Base-by-base conservation (phyloP, 1,284 basidiomycete species). In the Peniophora sp. region DNA sequence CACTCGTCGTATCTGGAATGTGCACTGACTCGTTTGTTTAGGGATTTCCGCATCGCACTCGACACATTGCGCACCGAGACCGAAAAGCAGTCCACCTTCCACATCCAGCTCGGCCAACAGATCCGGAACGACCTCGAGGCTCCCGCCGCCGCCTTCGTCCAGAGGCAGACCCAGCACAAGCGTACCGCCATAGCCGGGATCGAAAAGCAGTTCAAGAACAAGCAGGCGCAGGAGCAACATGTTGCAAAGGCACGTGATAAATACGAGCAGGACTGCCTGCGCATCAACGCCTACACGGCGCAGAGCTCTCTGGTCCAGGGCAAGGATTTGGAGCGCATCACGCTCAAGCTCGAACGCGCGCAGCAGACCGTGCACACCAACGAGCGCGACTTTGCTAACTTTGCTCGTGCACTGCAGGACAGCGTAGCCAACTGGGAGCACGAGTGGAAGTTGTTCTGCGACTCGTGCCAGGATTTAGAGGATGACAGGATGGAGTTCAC, bases 231-330 rank as follows among this genome's bases (percentile, higher is more conserved):
- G 59, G 91, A 95, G 61, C 74, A 76, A 19, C 85, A 93, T 58
- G 92, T 94, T 32, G 74, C 76, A 57, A 93, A 92, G 67, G 91
- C 96, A 1, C 83, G 91, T 56, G 92, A 97, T 65, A 92, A 94
- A 64, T 99, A 98, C 70, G 93, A 97, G 67, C 76, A 79, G 50
- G 94, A 98, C 63, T 97, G 95, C 67, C 77, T 97, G 55, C 84
- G 88, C 55, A 95, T 98, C 76, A 98, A 98, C 66, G 89, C 92
- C 8, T 95, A 90, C 66, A 96, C 94, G 2, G 96, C 96, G 1
- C 94, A 97, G 69, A 83, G 87, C 49, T 89, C 90, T 5, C 78
- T 99, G 10, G 86, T 94, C 19, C 96, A 99, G 67, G 97, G 96
- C 34, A 86, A 85, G 58, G 96, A 98, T 56, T 75, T 96, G 27